These are phyloP conservation scores for Xerocomus spinulosus DNA, from an alignment of 768 basidiomycete species.

Conservation along the genomic window DNA sequence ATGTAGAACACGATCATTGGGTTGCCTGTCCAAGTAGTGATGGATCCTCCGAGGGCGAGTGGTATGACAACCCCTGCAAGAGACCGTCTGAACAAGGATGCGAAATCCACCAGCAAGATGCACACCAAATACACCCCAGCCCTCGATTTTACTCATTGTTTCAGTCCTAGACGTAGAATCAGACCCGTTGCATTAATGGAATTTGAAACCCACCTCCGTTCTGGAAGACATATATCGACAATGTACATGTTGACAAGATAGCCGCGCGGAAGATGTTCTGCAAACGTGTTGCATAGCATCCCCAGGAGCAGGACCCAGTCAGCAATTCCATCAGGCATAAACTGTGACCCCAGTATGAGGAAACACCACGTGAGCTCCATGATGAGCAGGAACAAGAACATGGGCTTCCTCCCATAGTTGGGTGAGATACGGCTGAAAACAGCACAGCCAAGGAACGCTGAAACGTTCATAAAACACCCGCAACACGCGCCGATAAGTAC, in stretches of 20 bases:
- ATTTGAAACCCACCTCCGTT: conserved; percentile 18
- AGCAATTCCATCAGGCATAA: conserved; percentile 11
- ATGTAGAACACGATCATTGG: conserved; percentile 21
- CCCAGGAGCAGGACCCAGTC: conserved; percentile 16
- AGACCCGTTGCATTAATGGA: neutral
- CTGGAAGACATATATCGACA: conserved; percentile 23
- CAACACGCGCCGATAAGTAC: neutral
- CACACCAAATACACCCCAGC: conserved; percentile 29
- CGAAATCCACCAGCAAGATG: neutral
- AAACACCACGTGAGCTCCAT: conserved; percentile 6
- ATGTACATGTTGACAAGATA: conserved; percentile 28
- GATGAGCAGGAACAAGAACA: conserved; percentile 11
- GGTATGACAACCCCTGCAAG: conserved; percentile 23
- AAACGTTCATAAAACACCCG: neutral
- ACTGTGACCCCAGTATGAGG: conserved; percentile 17
- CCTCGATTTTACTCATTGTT: conserved; percentile 22
- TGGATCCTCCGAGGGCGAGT: conserved; percentile 26
- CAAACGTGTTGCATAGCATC: conserved; percentile 15
- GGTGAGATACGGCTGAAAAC: conserved; percentile 23
- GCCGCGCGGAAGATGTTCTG: neutral
- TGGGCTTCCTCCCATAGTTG: conserved; percentile 25
- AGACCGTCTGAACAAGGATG: neutral
- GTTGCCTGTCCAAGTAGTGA: conserved; percentile 26
- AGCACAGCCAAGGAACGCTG: conserved; percentile 25
- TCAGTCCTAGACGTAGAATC: conserved; percentile 21